Evolutionary conservation across 352 stramenopile species (phyloP).

Genomic region (Pythium periplocum): DNA sequence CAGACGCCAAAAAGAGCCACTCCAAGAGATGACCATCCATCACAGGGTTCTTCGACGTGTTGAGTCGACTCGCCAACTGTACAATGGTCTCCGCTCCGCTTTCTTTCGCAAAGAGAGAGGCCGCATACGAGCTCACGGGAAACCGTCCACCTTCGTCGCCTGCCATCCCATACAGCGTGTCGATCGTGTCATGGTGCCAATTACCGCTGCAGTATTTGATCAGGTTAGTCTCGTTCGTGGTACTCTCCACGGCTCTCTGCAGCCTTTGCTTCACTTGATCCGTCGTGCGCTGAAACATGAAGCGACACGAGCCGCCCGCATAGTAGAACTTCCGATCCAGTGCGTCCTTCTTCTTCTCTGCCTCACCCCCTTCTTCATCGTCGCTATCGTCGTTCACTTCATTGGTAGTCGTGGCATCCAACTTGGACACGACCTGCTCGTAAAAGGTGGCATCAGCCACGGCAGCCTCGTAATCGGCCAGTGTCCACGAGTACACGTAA

Average conservation of each 20-base stretch:
- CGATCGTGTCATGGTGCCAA: conserved; percentile 1
- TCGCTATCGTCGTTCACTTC: not conserved
- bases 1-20: conserved; percentile 14
- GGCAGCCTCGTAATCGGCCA: not conserved
- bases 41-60: conserved; percentile 6
- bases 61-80: conserved; percentile 9
- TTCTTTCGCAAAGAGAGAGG: conserved; percentile 10
- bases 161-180: conserved; percentile 5
- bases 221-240: not conserved
- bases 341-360: not conserved
- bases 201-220: not conserved
- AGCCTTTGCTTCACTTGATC: not conserved
- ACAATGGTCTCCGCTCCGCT: conserved; percentile 6
- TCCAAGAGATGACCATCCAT: conserved; percentile 14
- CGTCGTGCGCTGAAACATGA: not conserved
- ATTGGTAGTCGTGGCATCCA: not conserved
- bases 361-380: not conserved
- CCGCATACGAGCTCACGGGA: conserved; percentile 5
- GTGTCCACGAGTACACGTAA: not conserved
- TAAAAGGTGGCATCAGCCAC: not conserved
- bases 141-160: not conserved
- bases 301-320: not conserved
- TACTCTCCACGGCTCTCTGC: not conserved
- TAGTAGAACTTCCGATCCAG: not conserved
- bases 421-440: not conserved